A percentile compares a stretch with the other conserved stretches of the same genome.
These are phyloP conservation scores for Ganoderma lucidum DNA, from an alignment of 1,284 basidiomycete genomes.

Conservation along the genomic window DNA sequence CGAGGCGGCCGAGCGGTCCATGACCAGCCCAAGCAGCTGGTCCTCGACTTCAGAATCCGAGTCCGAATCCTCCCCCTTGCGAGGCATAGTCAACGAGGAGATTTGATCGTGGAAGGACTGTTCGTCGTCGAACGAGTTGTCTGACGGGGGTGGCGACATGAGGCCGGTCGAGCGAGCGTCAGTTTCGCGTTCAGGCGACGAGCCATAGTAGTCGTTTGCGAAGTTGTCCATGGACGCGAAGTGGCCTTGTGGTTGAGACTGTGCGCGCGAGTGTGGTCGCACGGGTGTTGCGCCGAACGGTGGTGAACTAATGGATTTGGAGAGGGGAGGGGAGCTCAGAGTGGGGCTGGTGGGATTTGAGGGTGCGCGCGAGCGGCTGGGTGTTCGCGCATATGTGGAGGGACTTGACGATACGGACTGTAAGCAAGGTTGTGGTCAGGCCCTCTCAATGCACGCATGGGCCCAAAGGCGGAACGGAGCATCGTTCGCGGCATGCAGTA, in stretches of 20 bases:
- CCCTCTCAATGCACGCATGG: not conserved
- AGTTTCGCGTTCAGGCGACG: slow-evolving; percentile 36
- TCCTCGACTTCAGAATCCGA: slow-evolving; percentile 56
- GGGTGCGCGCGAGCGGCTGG: slow-evolving; percentile 61
- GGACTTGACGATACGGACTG: slow-evolving; percentile 36
- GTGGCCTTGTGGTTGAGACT: slow-evolving; percentile 52
- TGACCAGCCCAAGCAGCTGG: slow-evolving; percentile 61
- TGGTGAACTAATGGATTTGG: slow-evolving; percentile 49
- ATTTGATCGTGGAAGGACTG: slow-evolving; percentile 44
- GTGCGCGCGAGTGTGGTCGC: slow-evolving; percentile 68
- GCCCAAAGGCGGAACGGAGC: not conserved
- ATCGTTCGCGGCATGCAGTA: not conserved
- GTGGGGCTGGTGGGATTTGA: slow-evolving; percentile 72
- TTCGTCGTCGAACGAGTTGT: slow-evolving; percentile 45
- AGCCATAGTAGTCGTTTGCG: slow-evolving; percentile 44
- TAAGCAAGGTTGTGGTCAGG: not conserved
- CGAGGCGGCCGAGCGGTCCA: slow-evolving; percentile 61
- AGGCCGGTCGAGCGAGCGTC: slow-evolving; percentile 33
- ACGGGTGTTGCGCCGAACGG: slow-evolving; percentile 50
- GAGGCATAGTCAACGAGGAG: slow-evolving; percentile 51
- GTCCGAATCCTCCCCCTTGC: slow-evolving; percentile 40
- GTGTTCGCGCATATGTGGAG: slow-evolving; percentile 50
- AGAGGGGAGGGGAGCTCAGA: slow-evolving; percentile 42
- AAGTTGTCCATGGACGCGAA: slow-evolving; percentile 38
- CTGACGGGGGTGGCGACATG: slow-evolving; percentile 45